Conservation (phyloP, 169 alveolate species). For the Eimeria brunetti region DNA sequence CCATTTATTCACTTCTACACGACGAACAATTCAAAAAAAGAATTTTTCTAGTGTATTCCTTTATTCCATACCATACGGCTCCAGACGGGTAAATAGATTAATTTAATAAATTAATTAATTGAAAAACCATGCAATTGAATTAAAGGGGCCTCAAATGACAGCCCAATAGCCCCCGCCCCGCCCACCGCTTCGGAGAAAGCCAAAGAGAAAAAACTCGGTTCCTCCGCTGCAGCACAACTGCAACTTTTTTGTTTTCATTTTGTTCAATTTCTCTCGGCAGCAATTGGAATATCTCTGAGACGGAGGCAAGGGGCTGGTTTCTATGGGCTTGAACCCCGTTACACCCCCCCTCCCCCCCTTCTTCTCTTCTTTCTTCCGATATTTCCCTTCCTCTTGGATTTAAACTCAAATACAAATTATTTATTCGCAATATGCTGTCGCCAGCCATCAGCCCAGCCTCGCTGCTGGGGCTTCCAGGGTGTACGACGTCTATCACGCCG, state of each 20-base stretch:
- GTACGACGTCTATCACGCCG: conserved; percentile 9
- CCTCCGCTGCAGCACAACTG: conserved; percentile 27
- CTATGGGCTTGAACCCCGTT: neutral
- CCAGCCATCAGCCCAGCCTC: neutral
- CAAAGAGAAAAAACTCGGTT: neutral
- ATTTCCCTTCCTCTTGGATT: too few species aligned
- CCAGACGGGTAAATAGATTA: too few species aligned
- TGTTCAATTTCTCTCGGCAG: neutral
- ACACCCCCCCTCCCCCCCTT: neutral
- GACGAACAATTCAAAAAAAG: too few species aligned
- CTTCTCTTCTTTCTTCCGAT: neutral
- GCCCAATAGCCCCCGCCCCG: conserved; percentile 21
- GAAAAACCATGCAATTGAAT: too few species aligned
- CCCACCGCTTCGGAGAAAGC: neutral
- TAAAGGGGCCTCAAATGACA: conserved; percentile 2
- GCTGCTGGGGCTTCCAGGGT: conserved; percentile 20
- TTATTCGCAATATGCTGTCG: neutral
- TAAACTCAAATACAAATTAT: too few species aligned
- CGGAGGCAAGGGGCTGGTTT: too few species aligned
- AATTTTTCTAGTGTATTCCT: too few species aligned
- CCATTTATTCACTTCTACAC: too few species aligned
- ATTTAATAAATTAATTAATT: too few species aligned
- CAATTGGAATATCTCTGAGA: neutral
- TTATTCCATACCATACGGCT: too few species aligned
- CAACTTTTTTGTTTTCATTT: neutral